A percentile compares a stretch with the other conserved stretches of the same genome.
Conservation (phyloP, 2,329 filamentous ascomycete species). For the Apiospora saccharicola region DNA sequence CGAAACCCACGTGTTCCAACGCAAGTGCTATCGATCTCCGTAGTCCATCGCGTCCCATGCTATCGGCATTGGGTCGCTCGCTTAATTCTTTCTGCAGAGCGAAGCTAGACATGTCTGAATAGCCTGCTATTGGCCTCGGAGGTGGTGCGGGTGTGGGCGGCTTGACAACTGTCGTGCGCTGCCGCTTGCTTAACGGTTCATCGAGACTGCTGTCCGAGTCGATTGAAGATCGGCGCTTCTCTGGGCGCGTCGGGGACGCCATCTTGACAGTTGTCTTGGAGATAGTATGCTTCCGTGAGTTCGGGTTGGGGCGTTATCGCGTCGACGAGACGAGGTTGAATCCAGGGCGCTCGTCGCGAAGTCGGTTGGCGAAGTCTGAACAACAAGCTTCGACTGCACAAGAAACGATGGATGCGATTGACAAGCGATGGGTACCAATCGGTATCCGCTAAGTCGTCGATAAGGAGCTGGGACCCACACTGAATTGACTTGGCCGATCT, state of each 20-base stretch:
- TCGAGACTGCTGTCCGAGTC: constrained; percentile 31
- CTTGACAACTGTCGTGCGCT: constrained; percentile 35
- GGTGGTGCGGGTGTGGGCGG: constrained; percentile 27
- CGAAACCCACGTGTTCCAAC: constrained; percentile 66
- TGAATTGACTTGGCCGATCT: background rate
- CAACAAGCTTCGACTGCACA: background rate
- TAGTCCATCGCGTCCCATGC: constrained; percentile 52
- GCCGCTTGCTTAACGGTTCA: constrained; percentile 35
- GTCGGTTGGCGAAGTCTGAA: background rate
- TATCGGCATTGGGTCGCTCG: constrained; percentile 39
- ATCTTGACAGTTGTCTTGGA: background rate
- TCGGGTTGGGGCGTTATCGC: background rate
- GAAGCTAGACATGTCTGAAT: constrained; percentile 21
- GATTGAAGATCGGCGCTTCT: constrained; percentile 36
- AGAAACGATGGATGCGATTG: constrained; percentile 10
- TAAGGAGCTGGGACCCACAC: background rate
- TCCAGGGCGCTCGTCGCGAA: background rate
- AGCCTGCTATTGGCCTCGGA: constrained; percentile 1
- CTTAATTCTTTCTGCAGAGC: constrained; percentile 29
- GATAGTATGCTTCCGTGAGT: too few relatives aligned
- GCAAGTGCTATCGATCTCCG: constrained; percentile 63
- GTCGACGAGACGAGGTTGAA: background rate
- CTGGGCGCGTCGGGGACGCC: background rate
- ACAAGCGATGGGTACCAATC: constrained; percentile 2
- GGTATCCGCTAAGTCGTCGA: background rate